These are phyloP conservation scores for Niebla homalea DNA, from an alignment of 495 filamentous ascomycete genomes.

Conservation along the genomic window DNA sequence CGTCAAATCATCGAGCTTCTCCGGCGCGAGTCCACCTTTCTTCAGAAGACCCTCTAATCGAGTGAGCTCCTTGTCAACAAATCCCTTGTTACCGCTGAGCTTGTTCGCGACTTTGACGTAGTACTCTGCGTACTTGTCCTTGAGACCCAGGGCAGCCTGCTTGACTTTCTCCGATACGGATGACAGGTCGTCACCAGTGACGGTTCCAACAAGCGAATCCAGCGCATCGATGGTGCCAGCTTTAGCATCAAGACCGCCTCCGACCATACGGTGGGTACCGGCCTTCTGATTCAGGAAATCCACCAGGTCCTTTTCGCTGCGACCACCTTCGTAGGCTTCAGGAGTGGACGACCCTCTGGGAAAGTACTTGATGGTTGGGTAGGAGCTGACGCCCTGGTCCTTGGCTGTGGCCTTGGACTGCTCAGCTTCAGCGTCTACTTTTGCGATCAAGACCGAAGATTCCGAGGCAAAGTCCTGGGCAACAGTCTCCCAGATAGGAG, in stretches of 20 bases:
- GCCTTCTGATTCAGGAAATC: constrained; percentile 79
- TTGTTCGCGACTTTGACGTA: constrained; percentile 86
- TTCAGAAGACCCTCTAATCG: constrained; percentile 65
- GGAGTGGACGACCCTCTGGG: constrained; percentile 68
- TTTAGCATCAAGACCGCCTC: constrained; percentile 63
- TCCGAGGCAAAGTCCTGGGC: constrained; percentile 74
- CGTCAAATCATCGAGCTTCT: constrained; percentile 82
- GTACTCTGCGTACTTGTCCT: constrained; percentile 83
- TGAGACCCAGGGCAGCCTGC: constrained; percentile 51
- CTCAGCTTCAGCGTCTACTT: constrained; percentile 84
- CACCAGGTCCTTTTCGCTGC: constrained; percentile 63
- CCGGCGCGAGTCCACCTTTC: constrained; percentile 72
- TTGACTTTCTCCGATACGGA: constrained; percentile 51
- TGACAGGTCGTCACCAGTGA: constrained; percentile 42
- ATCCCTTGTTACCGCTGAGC: constrained; percentile 58
- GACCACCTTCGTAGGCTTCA: constrained; percentile 61
- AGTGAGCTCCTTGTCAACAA: constrained; percentile 73
- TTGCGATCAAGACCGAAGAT: constrained; percentile 67
- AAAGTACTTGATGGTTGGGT: constrained; percentile 98
- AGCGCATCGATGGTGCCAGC: constrained; percentile 74
- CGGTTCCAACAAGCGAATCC: constrained; percentile 58
- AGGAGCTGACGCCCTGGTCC: constrained; percentile 67
- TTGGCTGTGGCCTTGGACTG: constrained; percentile 64
- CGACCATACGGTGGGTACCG: constrained; percentile 72
- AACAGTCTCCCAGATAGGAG: constrained; percentile 79